Evolutionary conservation across 148 eudicot species (phyloP), one percentile per base, ranked within the genome.

Genomic region (Camellia granthamiana): DNA sequence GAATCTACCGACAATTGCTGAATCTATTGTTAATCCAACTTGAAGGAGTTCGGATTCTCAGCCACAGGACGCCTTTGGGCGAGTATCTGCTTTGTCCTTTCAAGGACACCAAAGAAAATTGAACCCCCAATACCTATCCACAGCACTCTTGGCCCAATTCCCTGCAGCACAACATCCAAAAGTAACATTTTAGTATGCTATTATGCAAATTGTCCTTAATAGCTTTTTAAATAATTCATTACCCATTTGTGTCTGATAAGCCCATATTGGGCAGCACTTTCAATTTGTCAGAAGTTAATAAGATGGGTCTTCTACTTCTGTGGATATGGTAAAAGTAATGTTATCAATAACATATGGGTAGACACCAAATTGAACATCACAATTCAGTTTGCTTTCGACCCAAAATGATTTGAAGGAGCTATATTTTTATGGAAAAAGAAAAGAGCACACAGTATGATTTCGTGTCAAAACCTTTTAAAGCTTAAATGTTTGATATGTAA

Each of bases 71-170:
- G 85, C 19, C 83, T 81, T 55, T 81, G 85, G 56, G 91, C 88
- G 9, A 94, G 87, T 0, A 89, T 69, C 78, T 85, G 86, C 86
- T 94, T 94, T 46, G 98, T 85, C 81, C 82, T 92, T 86, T 94
- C 98, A 75, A 94, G 89, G 68, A 92, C 93, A 68, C 93, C 91
- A 76, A 94, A 94, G 87, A 94, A 94, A 42, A 94, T 92, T 1
- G 94, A 86, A 76, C 98, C 98, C 2, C 98, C 98, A 44, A 94
- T 80, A 14, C 98, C 94, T 68, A 94, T 94, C 98, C 98, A 94
- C 62, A 94, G 59, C 67, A 94, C 94, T 78, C 98, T 80, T 65
- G 98, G 91, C 23, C 93, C 97, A 9, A 94, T 86, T 3, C 98
- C 98, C 98, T 94, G 90, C 89, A 88, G 49, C 43, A 76, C 75